A percentile compares a stretch with the other conserved stretches of the same genome.
These are phyloP conservation scores for Saccharomycopsis fibuligera DNA, from an alignment of 805 yeast genomes.

Conservation along the genomic window DNA sequence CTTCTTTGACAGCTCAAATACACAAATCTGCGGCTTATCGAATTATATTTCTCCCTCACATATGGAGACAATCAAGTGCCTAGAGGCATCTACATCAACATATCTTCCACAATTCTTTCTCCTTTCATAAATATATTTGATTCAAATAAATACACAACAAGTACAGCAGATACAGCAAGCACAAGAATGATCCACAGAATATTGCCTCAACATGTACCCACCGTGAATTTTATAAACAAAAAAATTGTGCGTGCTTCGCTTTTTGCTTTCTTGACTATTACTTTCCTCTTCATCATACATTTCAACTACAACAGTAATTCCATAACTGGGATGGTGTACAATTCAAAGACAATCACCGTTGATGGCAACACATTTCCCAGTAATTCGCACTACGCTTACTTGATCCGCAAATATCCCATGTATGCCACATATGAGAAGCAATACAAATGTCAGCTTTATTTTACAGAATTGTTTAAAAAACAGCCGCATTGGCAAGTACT, in stretches of 20 bases:
- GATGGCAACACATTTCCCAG: not conserved
- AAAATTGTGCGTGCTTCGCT: not conserved
- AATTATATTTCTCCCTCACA: too few relatives aligned
- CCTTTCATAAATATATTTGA: too few relatives aligned
- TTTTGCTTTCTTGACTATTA: not conserved
- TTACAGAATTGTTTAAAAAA: not conserved
- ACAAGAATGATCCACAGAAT: too few relatives aligned
- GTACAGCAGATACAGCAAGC: too few relatives aligned
- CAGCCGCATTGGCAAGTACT: not conserved
- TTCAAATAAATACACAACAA: too few relatives aligned
- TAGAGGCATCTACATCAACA: too few relatives aligned
- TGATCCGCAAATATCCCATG: not conserved
- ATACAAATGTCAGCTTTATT: not conserved
- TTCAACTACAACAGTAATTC: too few relatives aligned
- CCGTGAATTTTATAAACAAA: not conserved
- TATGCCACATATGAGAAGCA: not conserved
- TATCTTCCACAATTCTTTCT: too few relatives aligned
- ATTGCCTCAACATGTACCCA: not conserved
- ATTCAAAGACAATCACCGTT: not conserved
- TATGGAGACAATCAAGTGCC: too few relatives aligned
- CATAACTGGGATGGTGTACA: not conserved
- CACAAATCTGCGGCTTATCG: too few relatives aligned
- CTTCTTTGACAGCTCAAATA: too few relatives aligned
- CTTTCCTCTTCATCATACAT: too few relatives aligned
- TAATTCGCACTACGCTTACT: not conserved